These are phyloP conservation scores for Pelagophyceae sp. DNA, from an alignment of 352 stramenopile genomes.

Conservation along the genomic window DNA sequence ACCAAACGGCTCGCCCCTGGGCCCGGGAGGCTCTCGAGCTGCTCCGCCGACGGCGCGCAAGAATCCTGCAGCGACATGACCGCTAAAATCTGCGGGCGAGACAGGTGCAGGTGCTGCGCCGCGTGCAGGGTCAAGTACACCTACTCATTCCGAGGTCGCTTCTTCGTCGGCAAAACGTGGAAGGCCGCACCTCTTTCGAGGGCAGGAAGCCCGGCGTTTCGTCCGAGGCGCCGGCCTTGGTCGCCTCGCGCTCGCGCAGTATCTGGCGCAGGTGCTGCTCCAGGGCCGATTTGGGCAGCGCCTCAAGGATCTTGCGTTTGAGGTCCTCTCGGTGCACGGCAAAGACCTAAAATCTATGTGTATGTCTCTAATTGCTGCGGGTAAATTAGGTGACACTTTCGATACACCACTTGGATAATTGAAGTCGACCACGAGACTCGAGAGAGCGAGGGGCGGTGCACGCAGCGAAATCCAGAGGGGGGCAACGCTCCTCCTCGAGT, in stretches of 20 bases:
- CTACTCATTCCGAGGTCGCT: not conserved
- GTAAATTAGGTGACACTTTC: too few relatives aligned
- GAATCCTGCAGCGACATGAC: conserved; percentile 4
- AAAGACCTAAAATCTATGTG: too few relatives aligned
- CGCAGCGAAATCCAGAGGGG: too few relatives aligned
- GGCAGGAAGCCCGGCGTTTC: too few relatives aligned
- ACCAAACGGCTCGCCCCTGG: not conserved
- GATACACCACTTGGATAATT: too few relatives aligned
- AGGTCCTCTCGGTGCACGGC: not conserved
- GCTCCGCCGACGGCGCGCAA: not conserved
- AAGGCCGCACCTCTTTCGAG: too few relatives aligned
- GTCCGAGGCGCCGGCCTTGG: too few relatives aligned
- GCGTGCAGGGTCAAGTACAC: not conserved
- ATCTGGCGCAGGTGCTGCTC: not conserved
- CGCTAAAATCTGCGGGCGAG: not conserved
- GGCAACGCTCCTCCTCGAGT: too few relatives aligned
- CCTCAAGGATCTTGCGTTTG: not conserved
- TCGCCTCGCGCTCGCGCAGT: not conserved
- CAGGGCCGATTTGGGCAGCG: not conserved
- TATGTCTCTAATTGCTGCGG: too few relatives aligned
- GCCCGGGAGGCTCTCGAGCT: not conserved
- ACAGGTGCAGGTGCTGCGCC: not conserved
- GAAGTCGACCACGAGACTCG: too few relatives aligned
- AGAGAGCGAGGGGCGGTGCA: too few relatives aligned
- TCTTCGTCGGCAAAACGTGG: too few relatives aligned